Conservation (phyloP, 208 protist genomes). For the Porcisia hertigi region DNA sequence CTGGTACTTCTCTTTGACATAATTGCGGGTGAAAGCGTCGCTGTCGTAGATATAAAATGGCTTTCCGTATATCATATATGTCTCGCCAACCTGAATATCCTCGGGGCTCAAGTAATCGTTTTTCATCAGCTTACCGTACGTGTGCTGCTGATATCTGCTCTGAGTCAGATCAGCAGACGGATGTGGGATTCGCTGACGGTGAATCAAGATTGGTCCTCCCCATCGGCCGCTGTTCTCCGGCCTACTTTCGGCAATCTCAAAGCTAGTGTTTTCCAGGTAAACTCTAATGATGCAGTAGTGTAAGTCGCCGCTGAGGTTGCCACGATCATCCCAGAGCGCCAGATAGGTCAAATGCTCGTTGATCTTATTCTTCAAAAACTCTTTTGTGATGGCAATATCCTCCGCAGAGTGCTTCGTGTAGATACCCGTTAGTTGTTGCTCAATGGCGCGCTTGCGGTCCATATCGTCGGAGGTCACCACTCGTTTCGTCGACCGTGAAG, state of each 20-base stretch:
- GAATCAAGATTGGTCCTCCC: conserved; percentile 68
- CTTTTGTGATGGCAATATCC: conserved; percentile 79
- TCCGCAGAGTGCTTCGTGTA: conserved; percentile 89
- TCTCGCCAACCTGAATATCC: conserved; percentile 83
- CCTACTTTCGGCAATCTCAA: conserved; percentile 76
- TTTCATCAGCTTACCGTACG: conserved; percentile 88
- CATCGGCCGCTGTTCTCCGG: conserved; percentile 75
- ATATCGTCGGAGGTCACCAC: conserved; percentile 82
- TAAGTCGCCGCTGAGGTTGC: conserved; percentile 78
- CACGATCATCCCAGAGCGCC: conserved; percentile 91
- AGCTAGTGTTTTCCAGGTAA: conserved; percentile 75
- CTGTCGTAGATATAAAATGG: conserved; percentile 88
- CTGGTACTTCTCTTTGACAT: conserved; percentile 59
- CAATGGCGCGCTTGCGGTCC: conserved; percentile 80
- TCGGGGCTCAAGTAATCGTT: conserved; percentile 77
- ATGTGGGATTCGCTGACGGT: conserved; percentile 73
- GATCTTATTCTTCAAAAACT: conserved; percentile 87
- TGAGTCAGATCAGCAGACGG: conserved; percentile 39
- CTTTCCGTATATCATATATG: conserved; percentile 83
- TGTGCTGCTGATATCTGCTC: conserved; percentile 81
- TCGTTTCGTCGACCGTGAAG: conserved; percentile 39
- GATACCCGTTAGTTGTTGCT: conserved; percentile 87
- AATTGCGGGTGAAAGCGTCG: conserved; percentile 69
- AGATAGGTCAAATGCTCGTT: conserved; percentile 87
- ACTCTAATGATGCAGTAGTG: conserved; percentile 76